Evolutionary conservation across 371 early-diverging fungal species (phyloP), one percentile per base, ranked within the genome.

Genomic region (Massospora cicadina): DNA sequence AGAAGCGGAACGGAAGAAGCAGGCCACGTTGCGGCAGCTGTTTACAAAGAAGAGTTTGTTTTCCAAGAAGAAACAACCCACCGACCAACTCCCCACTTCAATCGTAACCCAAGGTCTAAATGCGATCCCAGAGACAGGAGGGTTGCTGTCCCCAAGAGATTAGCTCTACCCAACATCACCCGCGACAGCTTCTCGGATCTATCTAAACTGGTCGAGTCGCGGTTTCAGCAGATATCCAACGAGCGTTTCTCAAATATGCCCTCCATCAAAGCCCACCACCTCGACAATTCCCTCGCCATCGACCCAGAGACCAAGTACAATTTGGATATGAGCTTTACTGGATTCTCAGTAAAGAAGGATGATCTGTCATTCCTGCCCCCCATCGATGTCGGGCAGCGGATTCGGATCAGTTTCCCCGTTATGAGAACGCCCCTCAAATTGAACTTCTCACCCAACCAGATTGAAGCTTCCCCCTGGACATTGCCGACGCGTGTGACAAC

Each of bases 261-360:
- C 10, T 57, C 57, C 10, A 57, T 57, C 57, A 57, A 57, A 57
- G 57, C 57, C 28, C 23, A 27, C 28, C 57, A 27, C 12, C 23
- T 10, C 25, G 28, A 57, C 57, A n/a, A 57, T 12, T 26, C 28
- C 17, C 10, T 10, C 5, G 57, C 28, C 3, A 57, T n/a, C 21
- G 28, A 27, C 57, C 23, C 25, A 5, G n/a, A n/a, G n/a, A n/a
- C n/a, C n/a, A 27, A 5, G 23, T n/a, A n/a, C 21, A 21, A 57
- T 21, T 57, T 57, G 57, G 28, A 57, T 26, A 25, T 57, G 57
- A 57, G 28, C 57, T 57, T 57, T 26, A 57, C 3, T n/a, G 28
- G 28, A 12, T 57, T 57, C 28, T n/a, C 23, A 10, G 23, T 21
- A 12, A 27, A 57, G 25, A 57, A 27, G 25, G 28, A 57, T 26